These are phyloP conservation scores for Phaeotremella fagi DNA, from an alignment of 768 basidiomycete genomes.

Conservation along the genomic window DNA sequence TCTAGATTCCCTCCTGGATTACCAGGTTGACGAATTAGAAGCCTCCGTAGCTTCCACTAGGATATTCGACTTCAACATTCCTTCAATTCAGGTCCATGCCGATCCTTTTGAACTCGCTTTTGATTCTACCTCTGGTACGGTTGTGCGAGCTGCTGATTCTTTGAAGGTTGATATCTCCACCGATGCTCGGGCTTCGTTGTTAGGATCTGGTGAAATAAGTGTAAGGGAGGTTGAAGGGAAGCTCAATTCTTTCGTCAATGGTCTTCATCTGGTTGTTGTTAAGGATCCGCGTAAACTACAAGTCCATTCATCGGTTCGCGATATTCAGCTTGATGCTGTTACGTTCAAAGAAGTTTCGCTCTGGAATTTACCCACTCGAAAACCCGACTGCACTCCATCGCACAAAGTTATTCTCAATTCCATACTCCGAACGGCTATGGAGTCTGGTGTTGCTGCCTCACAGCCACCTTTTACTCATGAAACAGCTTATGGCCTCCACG, in stretches of 20 bases:
- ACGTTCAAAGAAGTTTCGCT: too few relatives aligned
- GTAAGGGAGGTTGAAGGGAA: too few relatives aligned
- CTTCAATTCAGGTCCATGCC: too few relatives aligned
- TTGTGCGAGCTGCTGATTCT: too few relatives aligned
- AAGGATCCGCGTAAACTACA: constrained; percentile 1
- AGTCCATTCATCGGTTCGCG: not conserved
- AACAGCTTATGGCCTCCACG: constrained; percentile 33
- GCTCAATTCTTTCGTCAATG: not conserved
- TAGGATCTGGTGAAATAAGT: too few relatives aligned
- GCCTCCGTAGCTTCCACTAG: not conserved
- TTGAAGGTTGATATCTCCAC: too few relatives aligned
- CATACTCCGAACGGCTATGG: constrained; percentile 10
- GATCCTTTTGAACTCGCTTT: too few relatives aligned
- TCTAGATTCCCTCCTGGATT: constrained; percentile 1
- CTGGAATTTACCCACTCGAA: too few relatives aligned
- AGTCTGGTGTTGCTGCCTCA: constrained; percentile 2
- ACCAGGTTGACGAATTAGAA: not conserved
- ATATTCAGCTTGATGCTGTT: constrained; percentile 10
- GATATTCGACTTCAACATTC: too few relatives aligned
- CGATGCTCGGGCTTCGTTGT: too few relatives aligned
- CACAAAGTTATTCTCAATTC: constrained; percentile 4
- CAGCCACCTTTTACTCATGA: constrained; percentile 26
- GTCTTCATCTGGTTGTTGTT: not conserved
- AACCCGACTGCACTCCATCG: not conserved
- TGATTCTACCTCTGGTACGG: too few relatives aligned